phyloP scores from a whole-genome alignment of 495 filamentous ascomycete genomes.

The Durotheca rogersii region DNA sequence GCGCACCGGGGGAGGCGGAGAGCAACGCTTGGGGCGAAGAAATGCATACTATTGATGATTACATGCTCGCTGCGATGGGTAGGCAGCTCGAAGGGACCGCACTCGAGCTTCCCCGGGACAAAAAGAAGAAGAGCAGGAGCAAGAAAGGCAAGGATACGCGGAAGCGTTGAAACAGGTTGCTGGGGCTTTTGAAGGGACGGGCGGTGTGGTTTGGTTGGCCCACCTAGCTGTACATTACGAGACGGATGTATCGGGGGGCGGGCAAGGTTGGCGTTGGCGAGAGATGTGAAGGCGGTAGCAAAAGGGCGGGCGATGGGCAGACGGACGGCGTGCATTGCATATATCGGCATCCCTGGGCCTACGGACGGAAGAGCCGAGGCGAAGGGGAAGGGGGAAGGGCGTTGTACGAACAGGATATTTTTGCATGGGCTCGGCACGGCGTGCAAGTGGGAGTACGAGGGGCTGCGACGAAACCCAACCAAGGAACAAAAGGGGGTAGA shows the following conservation, averaged over 20 bases:
- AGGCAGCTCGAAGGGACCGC: conserved; percentile 75
- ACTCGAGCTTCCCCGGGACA: conserved; percentile 75
- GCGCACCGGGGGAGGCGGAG: conserved; percentile 49
- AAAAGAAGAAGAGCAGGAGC: conserved; percentile 71
- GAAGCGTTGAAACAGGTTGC: conserved; percentile 35
- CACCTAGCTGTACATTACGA: conserved; percentile 5
- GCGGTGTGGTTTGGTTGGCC: not conserved
- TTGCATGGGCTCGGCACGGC: conserved; percentile 16
- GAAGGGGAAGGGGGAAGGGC: conserved; percentile 2
- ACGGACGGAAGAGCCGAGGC: not conserved
- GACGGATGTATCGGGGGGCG: too few species aligned
- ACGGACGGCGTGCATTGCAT: conserved; percentile 23
- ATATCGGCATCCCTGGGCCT: conserved; percentile 18
- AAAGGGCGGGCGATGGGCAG: not conserved
- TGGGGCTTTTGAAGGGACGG: too few species aligned
- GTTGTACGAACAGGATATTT: conserved; percentile 14
- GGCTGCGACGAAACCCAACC: too few species aligned
- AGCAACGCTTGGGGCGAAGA: conserved; percentile 55
- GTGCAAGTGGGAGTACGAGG: conserved; percentile 16
- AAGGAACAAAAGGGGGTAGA: conserved; percentile 8
- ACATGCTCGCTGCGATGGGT: conserved; percentile 77
- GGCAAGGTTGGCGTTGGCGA: too few species aligned
- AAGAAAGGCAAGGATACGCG: conserved; percentile 72
- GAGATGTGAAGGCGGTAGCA: too few species aligned
- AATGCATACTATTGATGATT: conserved; percentile 73